These are phyloP conservation scores for Pichia sp. DNA, from an alignment of 1,139 yeast genomes.

Conservation along the genomic window DNA sequence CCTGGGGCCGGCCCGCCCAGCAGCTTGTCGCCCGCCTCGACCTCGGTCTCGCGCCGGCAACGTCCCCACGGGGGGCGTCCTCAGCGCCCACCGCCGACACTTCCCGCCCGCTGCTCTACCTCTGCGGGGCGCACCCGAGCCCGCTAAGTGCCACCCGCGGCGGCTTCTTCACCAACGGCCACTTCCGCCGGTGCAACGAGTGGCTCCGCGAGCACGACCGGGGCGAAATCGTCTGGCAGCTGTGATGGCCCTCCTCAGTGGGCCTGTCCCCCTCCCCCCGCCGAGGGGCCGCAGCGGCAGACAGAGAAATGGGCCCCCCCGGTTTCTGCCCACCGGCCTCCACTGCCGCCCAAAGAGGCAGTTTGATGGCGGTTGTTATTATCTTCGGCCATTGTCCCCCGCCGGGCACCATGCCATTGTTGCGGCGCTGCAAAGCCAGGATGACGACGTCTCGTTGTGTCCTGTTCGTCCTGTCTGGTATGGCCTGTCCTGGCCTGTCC, in stretches of 20 bases:
- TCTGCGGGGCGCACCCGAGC: conserved; percentile 53
- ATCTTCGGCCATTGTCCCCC: no score
- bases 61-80: background rate
- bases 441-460: no score
- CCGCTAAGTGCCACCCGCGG: conserved; percentile 91
- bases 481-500: background rate
- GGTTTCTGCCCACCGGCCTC: background rate
- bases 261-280: background rate
- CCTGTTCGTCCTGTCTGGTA: background rate
- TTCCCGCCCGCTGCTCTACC: no score
- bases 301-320: no score
- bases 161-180: conserved; percentile 50
- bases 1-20: conserved; percentile 96
- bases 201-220: conserved; percentile 54
- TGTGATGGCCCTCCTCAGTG: background rate
- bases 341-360: background rate
- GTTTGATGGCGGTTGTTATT: background rate
- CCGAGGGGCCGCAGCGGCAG: no score
- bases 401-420: no score
- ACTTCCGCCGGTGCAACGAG: conserved; percentile 65
- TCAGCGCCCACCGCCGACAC: conserved; percentile 28
- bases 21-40: conserved; percentile 32
- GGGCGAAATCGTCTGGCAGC: conserved; percentile 60
- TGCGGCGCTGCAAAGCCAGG: no score
- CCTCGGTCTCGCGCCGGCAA: background rate